phyloP scores from a whole-genome alignment of 352 stramenopile species.

The Pythium guiyangense region DNA sequence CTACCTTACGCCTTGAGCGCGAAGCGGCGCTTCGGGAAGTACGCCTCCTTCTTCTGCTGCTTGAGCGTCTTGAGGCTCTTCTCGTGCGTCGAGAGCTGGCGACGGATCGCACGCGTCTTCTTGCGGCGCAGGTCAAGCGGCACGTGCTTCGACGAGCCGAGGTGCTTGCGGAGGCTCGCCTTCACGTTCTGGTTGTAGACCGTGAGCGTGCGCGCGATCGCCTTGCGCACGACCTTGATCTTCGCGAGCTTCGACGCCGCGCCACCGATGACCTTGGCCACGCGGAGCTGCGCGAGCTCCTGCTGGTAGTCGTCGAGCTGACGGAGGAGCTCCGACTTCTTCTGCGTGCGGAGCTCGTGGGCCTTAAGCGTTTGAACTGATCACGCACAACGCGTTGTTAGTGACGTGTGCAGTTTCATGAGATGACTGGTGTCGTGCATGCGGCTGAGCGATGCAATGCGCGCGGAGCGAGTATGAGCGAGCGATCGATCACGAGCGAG shows the following conservation, averaged over 20 bases:
- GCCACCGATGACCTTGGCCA: slow-evolving; percentile 98
- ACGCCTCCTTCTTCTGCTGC: slow-evolving; percentile 94
- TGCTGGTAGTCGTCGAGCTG: slow-evolving; percentile 98
- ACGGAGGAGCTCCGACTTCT: slow-evolving; percentile 97
- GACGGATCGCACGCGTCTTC: slow-evolving; percentile 98
- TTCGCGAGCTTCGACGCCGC: slow-evolving; percentile 99
- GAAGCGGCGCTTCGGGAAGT: slow-evolving; percentile 96
- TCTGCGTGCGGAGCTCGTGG: slow-evolving; percentile 96
- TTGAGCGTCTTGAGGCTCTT: slow-evolving; percentile 92
- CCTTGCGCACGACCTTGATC: slow-evolving; percentile 99
- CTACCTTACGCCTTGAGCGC: slow-evolving; percentile 96
- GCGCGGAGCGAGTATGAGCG: too few relatives aligned
- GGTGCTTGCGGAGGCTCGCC: slow-evolving; percentile 93
- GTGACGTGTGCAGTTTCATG: too few relatives aligned
- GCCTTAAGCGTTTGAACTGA: slow-evolving; percentile 93
- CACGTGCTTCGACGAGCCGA: slow-evolving; percentile 95
- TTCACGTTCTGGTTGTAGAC: slow-evolving; percentile 99
- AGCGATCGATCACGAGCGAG: too few relatives aligned
- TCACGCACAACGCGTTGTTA: slow-evolving; percentile 1
- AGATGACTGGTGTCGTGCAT: too few relatives aligned
- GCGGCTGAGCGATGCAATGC: too few relatives aligned
- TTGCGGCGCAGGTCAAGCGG: slow-evolving; percentile 98
- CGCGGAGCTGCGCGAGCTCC: slow-evolving; percentile 96
- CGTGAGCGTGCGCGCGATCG: slow-evolving; percentile 98
- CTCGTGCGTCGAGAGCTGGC: slow-evolving; percentile 95